Evolutionary conservation across 495 filamentous ascomycete genomes (phyloP).

Genomic region (Penicillium cinerascens): DNA sequence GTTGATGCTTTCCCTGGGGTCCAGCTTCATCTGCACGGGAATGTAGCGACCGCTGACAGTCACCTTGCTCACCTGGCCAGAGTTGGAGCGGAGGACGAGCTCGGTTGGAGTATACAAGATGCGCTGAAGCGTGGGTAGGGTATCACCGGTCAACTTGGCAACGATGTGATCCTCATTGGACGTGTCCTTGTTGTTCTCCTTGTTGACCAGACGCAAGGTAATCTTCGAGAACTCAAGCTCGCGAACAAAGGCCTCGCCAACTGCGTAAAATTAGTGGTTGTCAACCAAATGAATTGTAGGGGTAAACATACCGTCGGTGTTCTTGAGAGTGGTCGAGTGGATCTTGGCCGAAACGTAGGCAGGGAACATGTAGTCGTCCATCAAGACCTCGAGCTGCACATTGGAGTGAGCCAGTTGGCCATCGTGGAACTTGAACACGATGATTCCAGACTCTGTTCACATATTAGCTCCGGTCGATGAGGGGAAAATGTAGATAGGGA

Average conservation of each 20-base stretch:
- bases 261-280: conserved; percentile 28
- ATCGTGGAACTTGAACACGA: conserved; percentile 93
- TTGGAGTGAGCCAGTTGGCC: conserved; percentile 72
- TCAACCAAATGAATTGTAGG: neutral
- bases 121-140: conserved; percentile 78
- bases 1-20: conserved; percentile 94
- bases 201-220: conserved; percentile 77
- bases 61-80: conserved; percentile 75
- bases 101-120: conserved; percentile 88
- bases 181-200: conserved; percentile 71
- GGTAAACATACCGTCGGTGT: conserved; percentile 68
- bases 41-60: conserved; percentile 92
- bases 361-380: conserved; percentile 93
- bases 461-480: neutral
- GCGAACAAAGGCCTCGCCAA: conserved; percentile 91
- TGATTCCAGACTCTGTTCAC: conserved; percentile 72
- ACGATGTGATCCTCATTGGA: conserved; percentile 65
- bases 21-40: conserved; percentile 87
- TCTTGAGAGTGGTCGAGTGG: conserved; percentile 58
- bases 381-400: conserved; percentile 79
- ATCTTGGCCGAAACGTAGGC: conserved; percentile 78
- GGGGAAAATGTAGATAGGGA: neutral
- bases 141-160: conserved; percentile 80
- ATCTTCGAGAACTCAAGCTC: conserved; percentile 94
- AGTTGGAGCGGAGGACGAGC: conserved; percentile 67